phyloP scores from a whole-genome alignment of 345 rosid species.

The Rhodomyrtus tomentosa region DNA sequence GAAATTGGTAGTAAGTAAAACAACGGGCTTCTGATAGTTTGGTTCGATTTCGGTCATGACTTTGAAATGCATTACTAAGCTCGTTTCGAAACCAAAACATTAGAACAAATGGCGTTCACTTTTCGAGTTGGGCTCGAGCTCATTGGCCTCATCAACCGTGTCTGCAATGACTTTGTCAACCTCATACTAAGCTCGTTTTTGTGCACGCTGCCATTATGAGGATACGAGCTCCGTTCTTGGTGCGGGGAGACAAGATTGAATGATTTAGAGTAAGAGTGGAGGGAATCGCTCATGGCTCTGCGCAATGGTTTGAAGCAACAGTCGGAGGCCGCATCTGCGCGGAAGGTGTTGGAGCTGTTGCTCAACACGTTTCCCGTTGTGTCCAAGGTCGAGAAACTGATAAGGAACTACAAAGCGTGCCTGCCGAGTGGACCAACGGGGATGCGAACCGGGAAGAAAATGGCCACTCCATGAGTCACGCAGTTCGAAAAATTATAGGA shows the following conservation, averaged over 20 bases:
- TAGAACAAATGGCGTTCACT: no score
- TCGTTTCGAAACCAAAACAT: no score
- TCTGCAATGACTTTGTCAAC: constrained; percentile 83
- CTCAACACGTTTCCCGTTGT: constrained; percentile 91
- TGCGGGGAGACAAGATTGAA: constrained; percentile 76
- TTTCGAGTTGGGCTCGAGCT: constrained; percentile 24
- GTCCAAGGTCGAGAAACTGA: constrained; percentile 94
- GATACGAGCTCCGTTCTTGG: constrained; percentile 89
- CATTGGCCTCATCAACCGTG: constrained; percentile 92
- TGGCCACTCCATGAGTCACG: constrained; percentile 26
- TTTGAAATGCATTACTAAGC: no score
- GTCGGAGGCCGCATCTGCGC: constrained; percentile 78
- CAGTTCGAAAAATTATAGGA: no score
- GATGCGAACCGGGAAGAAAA: constrained; percentile 33
- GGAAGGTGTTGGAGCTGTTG: constrained; percentile 75
- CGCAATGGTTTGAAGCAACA: constrained; percentile 75
- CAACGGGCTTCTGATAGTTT: no score
- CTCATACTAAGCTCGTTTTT: constrained; percentile 86
- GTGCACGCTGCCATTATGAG: constrained; percentile 78
- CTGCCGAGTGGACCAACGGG: constrained; percentile 69
- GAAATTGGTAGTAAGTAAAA: no score
- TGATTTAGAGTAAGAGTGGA: constrained; percentile 64
- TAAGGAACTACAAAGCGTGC: constrained; percentile 79
- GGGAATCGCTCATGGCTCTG: constrained; percentile 44
- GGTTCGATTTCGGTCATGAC: no score